Base-by-base conservation (phyloP, 2,329 filamentous ascomycete species). In the Fusarium mexicanum region DNA sequence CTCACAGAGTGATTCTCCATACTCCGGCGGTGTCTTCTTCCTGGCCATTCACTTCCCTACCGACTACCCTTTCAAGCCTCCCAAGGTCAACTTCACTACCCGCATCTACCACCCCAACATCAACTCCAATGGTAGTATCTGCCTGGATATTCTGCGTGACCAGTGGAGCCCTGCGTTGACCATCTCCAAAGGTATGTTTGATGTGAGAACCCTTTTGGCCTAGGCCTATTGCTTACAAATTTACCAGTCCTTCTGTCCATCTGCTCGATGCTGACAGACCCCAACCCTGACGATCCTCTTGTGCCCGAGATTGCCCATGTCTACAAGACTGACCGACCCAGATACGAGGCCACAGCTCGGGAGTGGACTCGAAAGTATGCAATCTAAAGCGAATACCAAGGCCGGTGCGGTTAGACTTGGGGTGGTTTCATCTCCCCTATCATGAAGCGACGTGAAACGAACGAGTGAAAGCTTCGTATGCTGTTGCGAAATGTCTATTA, bases 61-160 rank as follows among this genome's bases (percentile, higher is more conserved):
- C 89, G 96, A 99, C 89, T 99, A 99, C 87, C 96, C 96, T 47
- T 99, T 99, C 91, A 99, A 99, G 93, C 96, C 96, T 74, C 96
- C 96, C 79, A 99, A 99, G 91, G 95, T 99, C 86, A 98, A 98
- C 93, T 99, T 99, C 91, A 98, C 95, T 80, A 99, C 96, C 76
- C 93, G 96, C 83, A 98, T 99, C 88, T 99, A 99, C 85, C 96
- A 99, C 88, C 96, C 96, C 81, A 99, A 99, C 88, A 99, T 99
- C 94, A 99, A 99, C 91, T 97, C 94, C 78, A 98, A 98, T 85
- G 96, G 96, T 85, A 98, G 95, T 86, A 99, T 99, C 86, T 99
- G 96, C 85, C 87, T 99, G 84, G 96, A 99, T 83, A 99, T 99
- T 82, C 89, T 99, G 82, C 92, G 96, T 88, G 96, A 99, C 85